A percentile compares a stretch with the other conserved stretches of the same genome.
Evolutionary conservation across 495 filamentous ascomycete species (phyloP).

Genomic region (Aspergillus nanangensis): DNA sequence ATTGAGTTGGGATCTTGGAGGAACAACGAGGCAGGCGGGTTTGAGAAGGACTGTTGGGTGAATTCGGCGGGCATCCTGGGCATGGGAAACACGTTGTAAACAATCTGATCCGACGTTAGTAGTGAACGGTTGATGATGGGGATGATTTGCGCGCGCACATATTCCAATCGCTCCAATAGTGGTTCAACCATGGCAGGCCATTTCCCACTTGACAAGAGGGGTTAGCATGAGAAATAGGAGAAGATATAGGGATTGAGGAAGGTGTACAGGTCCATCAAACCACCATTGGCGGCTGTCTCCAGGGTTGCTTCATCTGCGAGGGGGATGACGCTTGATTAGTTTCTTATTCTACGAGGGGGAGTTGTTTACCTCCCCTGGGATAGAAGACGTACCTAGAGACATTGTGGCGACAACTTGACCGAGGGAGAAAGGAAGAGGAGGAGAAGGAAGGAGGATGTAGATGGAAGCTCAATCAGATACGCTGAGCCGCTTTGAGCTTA

Average conservation of each 20-base stretch:
- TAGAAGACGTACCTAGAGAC: conserved; percentile 32
- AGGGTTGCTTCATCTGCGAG: conserved; percentile 58
- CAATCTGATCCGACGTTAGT: conserved; percentile 33
- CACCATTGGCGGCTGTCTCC: conserved; percentile 57
- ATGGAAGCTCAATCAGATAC: neutral
- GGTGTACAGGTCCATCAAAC: conserved; percentile 64
- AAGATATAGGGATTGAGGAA: neutral
- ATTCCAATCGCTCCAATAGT: conserved; percentile 48
- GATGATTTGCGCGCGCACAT: conserved; percentile 32
- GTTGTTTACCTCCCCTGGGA: too few relatives aligned
- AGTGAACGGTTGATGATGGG: conserved; percentile 1
- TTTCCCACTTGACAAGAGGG: conserved; percentile 37
- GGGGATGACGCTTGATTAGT: neutral
- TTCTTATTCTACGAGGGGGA: too few relatives aligned
- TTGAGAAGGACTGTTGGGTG: conserved; percentile 13
- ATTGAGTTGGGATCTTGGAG: conserved; percentile 27
- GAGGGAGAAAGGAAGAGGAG: neutral
- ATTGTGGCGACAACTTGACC: conserved; percentile 21
- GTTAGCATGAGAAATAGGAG: conserved; percentile 20
- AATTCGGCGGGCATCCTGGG: conserved; percentile 33
- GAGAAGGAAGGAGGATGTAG: neutral
- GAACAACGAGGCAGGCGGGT: conserved; percentile 27
- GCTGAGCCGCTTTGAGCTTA: conserved; percentile 5
- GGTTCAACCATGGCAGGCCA: conserved; percentile 50
- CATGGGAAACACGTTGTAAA: conserved; percentile 49